Evolutionary conservation across 176 grass and related monocot species (phyloP).

Genomic region (Alopecurus myosuroides): DNA sequence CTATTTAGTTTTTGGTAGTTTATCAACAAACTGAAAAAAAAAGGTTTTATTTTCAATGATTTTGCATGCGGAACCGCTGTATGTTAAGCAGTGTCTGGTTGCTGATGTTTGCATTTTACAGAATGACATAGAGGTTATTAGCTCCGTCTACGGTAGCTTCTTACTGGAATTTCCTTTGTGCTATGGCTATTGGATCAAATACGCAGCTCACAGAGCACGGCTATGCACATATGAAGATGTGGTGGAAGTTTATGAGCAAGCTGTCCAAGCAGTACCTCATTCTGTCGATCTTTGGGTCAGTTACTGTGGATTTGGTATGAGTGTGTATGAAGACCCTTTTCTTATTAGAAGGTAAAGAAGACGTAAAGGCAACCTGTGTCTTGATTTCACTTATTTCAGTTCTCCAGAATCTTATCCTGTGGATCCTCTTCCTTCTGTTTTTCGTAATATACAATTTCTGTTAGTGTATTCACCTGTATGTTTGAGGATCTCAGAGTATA

Average conservation of each 20-base stretch:
- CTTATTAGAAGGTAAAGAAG: conserved; percentile 77
- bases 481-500: background rate
- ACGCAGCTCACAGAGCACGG: conserved; percentile 56
- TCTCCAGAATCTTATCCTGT: background rate
- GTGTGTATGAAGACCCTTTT: conserved; percentile 59
- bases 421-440: background rate
- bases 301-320: conserved; percentile 75
- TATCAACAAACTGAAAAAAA: conserved; percentile 5
- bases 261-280: conserved; percentile 51
- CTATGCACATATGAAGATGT: conserved; percentile 51
- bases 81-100: conserved; percentile 20
- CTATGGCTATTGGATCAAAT: conserved; percentile 83
- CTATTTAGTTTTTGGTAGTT: conserved; percentile 17
- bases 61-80: background rate
- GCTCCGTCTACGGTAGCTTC: conserved; percentile 58
- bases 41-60: conserved; percentile 12
- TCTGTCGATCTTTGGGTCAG: conserved; percentile 74
- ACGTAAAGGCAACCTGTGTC: conserved; percentile 2
- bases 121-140: conserved; percentile 62
- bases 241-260: conserved; percentile 67
- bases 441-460: background rate
- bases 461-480: background rate
- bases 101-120: conserved; percentile 43
- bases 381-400: background rate
- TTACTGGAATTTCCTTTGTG: conserved; percentile 82